Conservation (phyloP, 2,329 filamentous ascomycete genomes). For the Ophiosphaerella korrae region DNA sequence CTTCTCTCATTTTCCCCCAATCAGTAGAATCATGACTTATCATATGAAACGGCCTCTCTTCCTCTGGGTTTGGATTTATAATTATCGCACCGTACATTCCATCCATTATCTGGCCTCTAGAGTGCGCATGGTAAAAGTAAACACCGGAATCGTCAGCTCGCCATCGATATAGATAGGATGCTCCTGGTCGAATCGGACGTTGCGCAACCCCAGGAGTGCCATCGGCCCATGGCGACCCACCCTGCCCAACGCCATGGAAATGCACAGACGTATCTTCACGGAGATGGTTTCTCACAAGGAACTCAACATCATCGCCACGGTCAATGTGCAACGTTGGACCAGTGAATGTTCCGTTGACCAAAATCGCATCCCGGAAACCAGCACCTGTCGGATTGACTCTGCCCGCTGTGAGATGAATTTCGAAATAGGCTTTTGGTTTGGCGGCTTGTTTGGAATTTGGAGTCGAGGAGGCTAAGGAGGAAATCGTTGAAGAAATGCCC, state of each 20-base stretch:
- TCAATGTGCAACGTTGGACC: not conserved
- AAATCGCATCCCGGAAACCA: not conserved
- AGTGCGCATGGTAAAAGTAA: slow-evolving; percentile 1
- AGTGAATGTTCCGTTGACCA: slow-evolving; percentile 1
- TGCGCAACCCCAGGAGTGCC: not conserved
- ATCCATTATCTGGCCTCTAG: slow-evolving; percentile 1
- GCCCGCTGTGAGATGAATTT: not conserved
- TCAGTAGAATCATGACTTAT: not conserved
- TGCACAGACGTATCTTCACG: not conserved
- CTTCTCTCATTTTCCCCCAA: not conserved
- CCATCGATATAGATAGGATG: slow-evolving; percentile 1
- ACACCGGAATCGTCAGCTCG: not conserved
- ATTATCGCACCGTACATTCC: slow-evolving; percentile 1
- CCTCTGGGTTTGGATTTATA: not conserved
- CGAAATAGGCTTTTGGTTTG: not conserved
- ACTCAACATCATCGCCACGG: not conserved
- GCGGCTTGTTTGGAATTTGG: not conserved
- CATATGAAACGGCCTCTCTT: not conserved
- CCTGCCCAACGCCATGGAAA: slow-evolving; percentile 1
- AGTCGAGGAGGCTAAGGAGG: not conserved
- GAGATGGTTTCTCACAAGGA: not conserved
- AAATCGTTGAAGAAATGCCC: not conserved
- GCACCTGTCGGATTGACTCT: not conserved
- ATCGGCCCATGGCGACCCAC: not conserved
- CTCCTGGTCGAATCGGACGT: not conserved